Percentiles rank a stretch among this genome's conserved stretches.
Evolutionary conservation across 2,329 filamentous ascomycete species (phyloP).

Genomic region (Colletotrichum echinochloae): DNA sequence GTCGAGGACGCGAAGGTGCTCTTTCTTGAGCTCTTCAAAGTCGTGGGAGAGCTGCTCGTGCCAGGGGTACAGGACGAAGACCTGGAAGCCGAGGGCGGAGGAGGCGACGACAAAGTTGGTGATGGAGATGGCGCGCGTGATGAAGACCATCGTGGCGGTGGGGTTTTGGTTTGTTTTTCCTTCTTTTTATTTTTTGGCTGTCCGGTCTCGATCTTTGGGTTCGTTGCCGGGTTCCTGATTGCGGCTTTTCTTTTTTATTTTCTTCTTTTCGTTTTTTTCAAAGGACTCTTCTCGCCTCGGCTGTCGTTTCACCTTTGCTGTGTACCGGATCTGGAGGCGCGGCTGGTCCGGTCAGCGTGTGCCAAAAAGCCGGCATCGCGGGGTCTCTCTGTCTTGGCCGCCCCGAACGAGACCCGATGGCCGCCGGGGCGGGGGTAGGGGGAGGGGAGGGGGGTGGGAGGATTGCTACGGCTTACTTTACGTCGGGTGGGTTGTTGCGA

Average conservation of each 20-base stretch:
- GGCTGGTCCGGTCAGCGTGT: constrained; percentile 12
- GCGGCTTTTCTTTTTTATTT: background rate
- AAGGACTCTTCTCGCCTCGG: background rate
- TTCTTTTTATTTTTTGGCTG: background rate
- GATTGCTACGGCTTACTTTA: constrained; percentile 15
- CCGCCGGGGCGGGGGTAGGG: no score
- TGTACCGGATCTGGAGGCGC: background rate
- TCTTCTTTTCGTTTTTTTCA: no score
- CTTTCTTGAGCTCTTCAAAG: constrained; percentile 69
- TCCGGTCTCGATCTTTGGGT: background rate
- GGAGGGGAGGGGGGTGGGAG: background rate
- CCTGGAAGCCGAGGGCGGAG: constrained; percentile 75
- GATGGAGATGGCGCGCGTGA: constrained; percentile 64
- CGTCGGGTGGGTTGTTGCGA: background rate
- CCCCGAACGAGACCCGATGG: constrained; percentile 5
- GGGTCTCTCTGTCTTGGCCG: constrained; percentile 32
- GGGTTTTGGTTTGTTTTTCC: background rate
- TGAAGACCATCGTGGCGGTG: constrained; percentile 46
- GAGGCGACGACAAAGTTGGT: constrained; percentile 75
- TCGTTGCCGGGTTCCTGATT: background rate
- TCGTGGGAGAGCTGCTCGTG: constrained; percentile 73
- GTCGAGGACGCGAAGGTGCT: constrained; percentile 62
- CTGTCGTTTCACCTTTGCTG: background rate
- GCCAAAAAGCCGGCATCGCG: background rate
- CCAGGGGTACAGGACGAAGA: constrained; percentile 78